phyloP scores from a whole-genome alignment of 441 rosid genomes.

The Mallotus repandus region DNA sequence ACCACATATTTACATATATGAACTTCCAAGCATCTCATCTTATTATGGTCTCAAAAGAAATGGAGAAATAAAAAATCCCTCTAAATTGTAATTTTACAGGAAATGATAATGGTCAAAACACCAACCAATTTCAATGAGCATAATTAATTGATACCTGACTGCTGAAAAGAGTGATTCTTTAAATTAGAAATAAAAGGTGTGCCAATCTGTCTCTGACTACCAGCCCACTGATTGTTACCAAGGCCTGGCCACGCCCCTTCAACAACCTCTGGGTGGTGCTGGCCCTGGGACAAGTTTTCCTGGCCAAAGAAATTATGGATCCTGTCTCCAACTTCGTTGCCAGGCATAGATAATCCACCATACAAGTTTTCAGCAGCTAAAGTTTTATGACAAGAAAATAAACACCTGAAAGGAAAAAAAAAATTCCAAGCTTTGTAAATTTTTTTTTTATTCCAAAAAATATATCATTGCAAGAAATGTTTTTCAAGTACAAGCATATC shows the following conservation, averaged over 20 bases:
- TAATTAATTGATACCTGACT: slow-evolving; percentile 52
- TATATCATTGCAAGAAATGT: background rate
- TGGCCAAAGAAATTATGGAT: slow-evolving; percentile 83
- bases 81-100: background rate
- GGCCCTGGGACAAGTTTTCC: slow-evolving; percentile 66
- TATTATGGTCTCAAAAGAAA: background rate
- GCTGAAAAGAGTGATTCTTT: slow-evolving; percentile 55
- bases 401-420: slow-evolving; percentile 22
- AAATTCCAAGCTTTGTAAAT: slow-evolving; percentile 17
- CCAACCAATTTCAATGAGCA: slow-evolving; percentile 7
- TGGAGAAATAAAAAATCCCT: background rate
- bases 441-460: slow-evolving; percentile 12
- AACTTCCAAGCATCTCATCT: slow-evolving; percentile 6
- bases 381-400: slow-evolving; percentile 27
- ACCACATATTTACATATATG: background rate
- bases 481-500: slow-evolving; percentile 15
- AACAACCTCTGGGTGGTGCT: slow-evolving; percentile 56
- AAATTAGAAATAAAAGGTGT: slow-evolving; percentile 45
- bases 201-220: slow-evolving; percentile 62
- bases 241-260: slow-evolving; percentile 64
- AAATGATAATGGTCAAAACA: background rate
- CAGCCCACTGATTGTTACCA: slow-evolving; percentile 52
- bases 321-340: slow-evolving; percentile 91
- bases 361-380: slow-evolving; percentile 30
- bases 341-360: slow-evolving; percentile 79